Percentiles rank a stretch among this genome's conserved stretches.
phyloP scores from a whole-genome alignment of 2,329 filamentous ascomycete species.

The Fusarium annulatum region DNA sequence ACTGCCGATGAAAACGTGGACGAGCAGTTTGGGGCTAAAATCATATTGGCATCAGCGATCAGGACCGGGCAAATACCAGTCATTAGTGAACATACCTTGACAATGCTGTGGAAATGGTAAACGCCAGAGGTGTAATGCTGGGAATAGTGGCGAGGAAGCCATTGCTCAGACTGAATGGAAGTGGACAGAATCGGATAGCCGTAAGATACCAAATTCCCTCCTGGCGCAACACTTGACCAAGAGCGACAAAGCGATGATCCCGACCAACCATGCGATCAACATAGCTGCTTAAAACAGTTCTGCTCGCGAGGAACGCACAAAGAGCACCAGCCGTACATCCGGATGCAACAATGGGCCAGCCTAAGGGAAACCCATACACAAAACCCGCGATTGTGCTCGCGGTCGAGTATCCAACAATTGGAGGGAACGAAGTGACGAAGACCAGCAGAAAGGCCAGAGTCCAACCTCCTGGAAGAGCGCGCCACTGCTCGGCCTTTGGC shows the following conservation, averaged over 20 bases:
- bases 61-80: background rate
- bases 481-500: slow-evolving; percentile 81
- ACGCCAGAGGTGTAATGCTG: slow-evolving; percentile 80
- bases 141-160: slow-evolving; percentile 95
- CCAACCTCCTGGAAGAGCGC: slow-evolving; percentile 77
- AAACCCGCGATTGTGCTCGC: slow-evolving; percentile 67
- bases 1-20: slow-evolving; percentile 92
- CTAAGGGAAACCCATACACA: slow-evolving; percentile 67
- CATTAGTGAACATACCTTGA: slow-evolving; percentile 61
- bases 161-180: slow-evolving; percentile 94
- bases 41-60: slow-evolving; percentile 4
- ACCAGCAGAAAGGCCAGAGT: slow-evolving; percentile 79
- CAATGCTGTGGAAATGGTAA: slow-evolving; percentile 83
- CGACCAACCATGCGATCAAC: slow-evolving; percentile 83
- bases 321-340: slow-evolving; percentile 84
- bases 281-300: slow-evolving; percentile 81
- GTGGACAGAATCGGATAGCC: slow-evolving; percentile 90
- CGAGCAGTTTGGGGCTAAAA: slow-evolving; percentile 82
- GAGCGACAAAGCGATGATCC: slow-evolving; percentile 88
- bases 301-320: slow-evolving; percentile 81
- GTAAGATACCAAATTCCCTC: slow-evolving; percentile 90
- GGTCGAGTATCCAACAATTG: slow-evolving; percentile 87
- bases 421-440: slow-evolving; percentile 84
- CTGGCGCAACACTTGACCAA: slow-evolving; percentile 87
- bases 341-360: slow-evolving; percentile 84